These are phyloP conservation scores for Wickerhamiella parazyma DNA, from an alignment of 805 yeast genomes.

Conservation along the genomic window DNA sequence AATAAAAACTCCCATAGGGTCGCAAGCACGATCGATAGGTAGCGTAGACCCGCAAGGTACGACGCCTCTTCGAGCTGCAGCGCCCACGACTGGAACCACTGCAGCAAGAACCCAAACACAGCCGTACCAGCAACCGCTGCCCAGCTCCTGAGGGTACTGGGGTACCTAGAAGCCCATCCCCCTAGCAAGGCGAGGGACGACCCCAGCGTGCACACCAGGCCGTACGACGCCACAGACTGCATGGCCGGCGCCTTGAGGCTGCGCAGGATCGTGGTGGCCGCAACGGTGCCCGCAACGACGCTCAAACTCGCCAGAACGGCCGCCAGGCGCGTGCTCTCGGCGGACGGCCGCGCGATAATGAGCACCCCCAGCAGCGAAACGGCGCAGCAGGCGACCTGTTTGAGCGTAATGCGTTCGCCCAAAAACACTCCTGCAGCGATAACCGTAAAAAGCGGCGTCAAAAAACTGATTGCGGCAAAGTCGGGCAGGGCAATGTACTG, in stretches of 20 bases:
- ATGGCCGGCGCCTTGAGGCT: constrained; percentile 58
- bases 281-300: background rate
- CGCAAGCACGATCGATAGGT: background rate
- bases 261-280: background rate
- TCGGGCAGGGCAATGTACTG: constrained; percentile 66
- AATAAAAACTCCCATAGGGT: background rate
- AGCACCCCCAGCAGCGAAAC: constrained; percentile 63
- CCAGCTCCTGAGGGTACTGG: constrained; percentile 33
- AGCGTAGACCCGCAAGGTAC: background rate
- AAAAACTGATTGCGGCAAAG: constrained; percentile 65
- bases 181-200: constrained; percentile 25
- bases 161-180: constrained; percentile 28
- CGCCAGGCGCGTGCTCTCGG: constrained; percentile 24
- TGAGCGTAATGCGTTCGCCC: constrained; percentile 47
- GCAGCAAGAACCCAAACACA: constrained; percentile 68
- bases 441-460: constrained; percentile 66
- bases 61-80: constrained; percentile 63
- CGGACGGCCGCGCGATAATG: constrained; percentile 67
- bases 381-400: constrained; percentile 57
- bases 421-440: constrained; percentile 55
- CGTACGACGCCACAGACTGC: constrained; percentile 62
- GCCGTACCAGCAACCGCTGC: constrained; percentile 47
- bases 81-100: constrained; percentile 65
- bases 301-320: background rate
- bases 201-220: constrained; percentile 43